Evolutionary conservation across 768 basidiomycete genomes (phyloP).

Genomic region (Suillus plorans): DNA sequence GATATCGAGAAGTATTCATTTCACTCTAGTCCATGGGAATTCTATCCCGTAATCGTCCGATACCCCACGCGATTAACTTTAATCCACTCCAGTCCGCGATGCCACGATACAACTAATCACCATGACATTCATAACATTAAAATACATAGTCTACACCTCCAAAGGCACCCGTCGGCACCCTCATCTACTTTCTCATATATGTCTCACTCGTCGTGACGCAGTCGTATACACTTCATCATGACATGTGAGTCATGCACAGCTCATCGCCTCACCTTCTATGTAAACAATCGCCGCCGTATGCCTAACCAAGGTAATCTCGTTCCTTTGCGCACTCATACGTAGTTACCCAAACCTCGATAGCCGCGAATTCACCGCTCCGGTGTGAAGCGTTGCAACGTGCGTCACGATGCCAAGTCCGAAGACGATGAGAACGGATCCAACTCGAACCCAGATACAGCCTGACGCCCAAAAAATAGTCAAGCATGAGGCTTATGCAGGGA

Average conservation of each 20-base stretch:
- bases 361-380: background rate
- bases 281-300: background rate
- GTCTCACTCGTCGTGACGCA: too few relatives aligned
- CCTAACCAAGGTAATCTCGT: background rate
- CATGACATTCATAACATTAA: background rate
- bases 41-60: background rate
- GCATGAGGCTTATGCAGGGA: background rate
- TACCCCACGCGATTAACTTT: constrained; percentile 1
- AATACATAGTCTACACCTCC: too few relatives aligned
- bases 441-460: background rate
- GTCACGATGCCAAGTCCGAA: background rate
- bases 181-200: too few relatives aligned
- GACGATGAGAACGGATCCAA: background rate
- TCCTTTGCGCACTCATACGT: background rate
- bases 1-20: constrained; percentile 12
- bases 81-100: background rate
- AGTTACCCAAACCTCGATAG: background rate
- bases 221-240: too few relatives aligned
- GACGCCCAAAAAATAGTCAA: background rate
- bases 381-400: background rate
- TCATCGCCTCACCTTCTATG: background rate
- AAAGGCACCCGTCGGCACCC: too few relatives aligned
- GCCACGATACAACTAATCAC: background rate
- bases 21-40: constrained; percentile 9
- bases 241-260: too few relatives aligned